These are phyloP conservation scores for Inga oerstediana DNA, from an alignment of 306 rosid species.

Conservation along the genomic window DNA sequence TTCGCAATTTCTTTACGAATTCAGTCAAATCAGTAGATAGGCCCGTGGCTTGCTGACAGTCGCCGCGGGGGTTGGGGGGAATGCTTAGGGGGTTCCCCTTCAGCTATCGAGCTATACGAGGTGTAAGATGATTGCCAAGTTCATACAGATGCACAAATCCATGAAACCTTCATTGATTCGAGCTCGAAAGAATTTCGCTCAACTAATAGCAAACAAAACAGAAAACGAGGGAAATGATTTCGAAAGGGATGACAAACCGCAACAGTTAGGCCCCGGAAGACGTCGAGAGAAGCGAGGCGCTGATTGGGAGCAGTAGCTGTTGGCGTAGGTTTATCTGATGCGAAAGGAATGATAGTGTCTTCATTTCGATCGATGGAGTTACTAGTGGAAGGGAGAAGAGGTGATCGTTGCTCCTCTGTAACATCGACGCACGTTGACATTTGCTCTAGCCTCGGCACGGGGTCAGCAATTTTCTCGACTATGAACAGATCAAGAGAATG, in stretches of 20 bases:
- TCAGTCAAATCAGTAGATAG: slow-evolving; percentile 9
- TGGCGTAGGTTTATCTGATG: slow-evolving; percentile 35
- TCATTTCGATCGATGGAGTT: slow-evolving; percentile 25
- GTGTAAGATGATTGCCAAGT: neutral
- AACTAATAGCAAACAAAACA: neutral
- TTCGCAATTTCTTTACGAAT: neutral
- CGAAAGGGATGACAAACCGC: slow-evolving; percentile 49
- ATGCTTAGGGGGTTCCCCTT: neutral
- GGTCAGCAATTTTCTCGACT: neutral
- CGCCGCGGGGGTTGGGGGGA: neutral
- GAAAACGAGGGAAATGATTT: neutral
- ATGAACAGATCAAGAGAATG: neutral
- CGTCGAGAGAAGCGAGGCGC: slow-evolving; percentile 80
- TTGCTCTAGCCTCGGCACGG: neutral
- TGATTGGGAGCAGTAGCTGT: slow-evolving; percentile 46
- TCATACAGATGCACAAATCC: neutral
- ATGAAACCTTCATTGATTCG: neutral
- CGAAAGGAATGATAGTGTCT: slow-evolving; percentile 34
- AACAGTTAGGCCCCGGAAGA: slow-evolving; percentile 78
- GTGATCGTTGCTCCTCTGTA: slow-evolving; percentile 42
- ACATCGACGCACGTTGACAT: slow-evolving; percentile 47
- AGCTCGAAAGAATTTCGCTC: neutral
- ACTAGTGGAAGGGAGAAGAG: slow-evolving; percentile 28
- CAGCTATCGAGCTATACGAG: neutral
- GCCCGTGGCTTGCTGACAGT: neutral